A percentile compares a stretch with the other conserved stretches of the same genome.
Conservation (phyloP, 192 early-diverging fungal genomes). For the Umbelopsis ramanniana region DNA sequence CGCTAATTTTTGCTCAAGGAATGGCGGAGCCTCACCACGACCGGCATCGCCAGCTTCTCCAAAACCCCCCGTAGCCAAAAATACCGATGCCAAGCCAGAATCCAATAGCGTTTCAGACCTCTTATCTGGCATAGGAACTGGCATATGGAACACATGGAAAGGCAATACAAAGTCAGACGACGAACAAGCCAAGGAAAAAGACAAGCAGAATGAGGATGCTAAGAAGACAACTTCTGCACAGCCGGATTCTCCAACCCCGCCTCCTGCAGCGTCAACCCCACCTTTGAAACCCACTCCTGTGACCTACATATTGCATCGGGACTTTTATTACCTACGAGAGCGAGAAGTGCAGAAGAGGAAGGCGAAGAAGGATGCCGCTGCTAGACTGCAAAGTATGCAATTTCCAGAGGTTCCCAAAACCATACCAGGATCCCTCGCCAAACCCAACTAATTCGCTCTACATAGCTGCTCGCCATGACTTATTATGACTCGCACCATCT, state of each 20-base stretch:
- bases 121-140: slow-evolving; percentile 36
- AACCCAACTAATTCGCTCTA: background rate
- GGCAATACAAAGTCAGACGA: slow-evolving; percentile 26
- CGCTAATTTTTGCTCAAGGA: slow-evolving; percentile 45
- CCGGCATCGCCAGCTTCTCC: slow-evolving; percentile 36
- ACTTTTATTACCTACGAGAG: slow-evolving; percentile 55
- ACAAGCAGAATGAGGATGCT: slow-evolving; percentile 21
- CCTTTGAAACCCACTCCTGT: slow-evolving; percentile 32
- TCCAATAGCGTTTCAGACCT: slow-evolving; percentile 41
- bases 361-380: slow-evolving; percentile 41
- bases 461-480: too few species aligned
- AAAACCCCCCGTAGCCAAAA: slow-evolving; percentile 31
- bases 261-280: slow-evolving; percentile 9
- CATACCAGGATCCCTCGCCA: slow-evolving; percentile 9
- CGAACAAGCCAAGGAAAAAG: slow-evolving; percentile 25
- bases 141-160: slow-evolving; percentile 37
- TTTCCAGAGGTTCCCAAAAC: slow-evolving; percentile 54
- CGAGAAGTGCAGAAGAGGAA: slow-evolving; percentile 45
- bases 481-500: too few species aligned
- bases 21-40: slow-evolving; percentile 40
- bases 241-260: background rate
- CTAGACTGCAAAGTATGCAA: slow-evolving; percentile 41
- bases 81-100: slow-evolving; percentile 26
- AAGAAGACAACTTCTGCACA: slow-evolving; percentile 3
- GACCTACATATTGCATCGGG: slow-evolving; percentile 51